Evolutionary conservation across 371 early-diverging fungal species (phyloP), one percentile per base, ranked within the genome.

Genomic region (Mucor sp.): DNA sequence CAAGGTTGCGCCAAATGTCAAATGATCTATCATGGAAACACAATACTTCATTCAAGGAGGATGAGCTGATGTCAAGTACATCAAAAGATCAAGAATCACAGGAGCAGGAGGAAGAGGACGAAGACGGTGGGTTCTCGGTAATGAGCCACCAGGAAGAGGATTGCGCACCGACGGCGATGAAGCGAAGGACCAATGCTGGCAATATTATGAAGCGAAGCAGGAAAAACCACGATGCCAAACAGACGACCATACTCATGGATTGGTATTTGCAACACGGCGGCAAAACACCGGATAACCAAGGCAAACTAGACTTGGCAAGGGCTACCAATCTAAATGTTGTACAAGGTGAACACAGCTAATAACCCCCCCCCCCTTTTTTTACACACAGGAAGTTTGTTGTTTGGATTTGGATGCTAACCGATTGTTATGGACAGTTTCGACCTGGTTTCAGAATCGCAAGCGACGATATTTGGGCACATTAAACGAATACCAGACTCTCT

Each of bases 391-490:
- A 1, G 50, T 8, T 37, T 37, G 11, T 37, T 12, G 41, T 19
- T 53, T 66, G n/a, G 23, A 15, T 21, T 58, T 68, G 23, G 25
- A 15, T 21, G 35, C 65, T 60, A 53, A 43, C 56, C 12, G 1
- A 37, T 0, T 39, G 7, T 48, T n/a, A n/a, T 15, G 19, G 4
- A n/a, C 60, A 77, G 82, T 81, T 25, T 74, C 79, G 1, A 81
- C 82, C 15, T 81, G 79, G 82, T 81, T 78, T 41, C 82, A 81
- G 37, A 81, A 81, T 28, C 77, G 79, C 21, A 74, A 75, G 30
- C 71, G 82, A 11, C 74, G 82, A 6, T 71, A 81, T 33, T 57
- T 71, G 6, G n/a, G 53, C 4, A 79, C 78, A 50, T 66, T 81
- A 6, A 62, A 69, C 14, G 30, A 57, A 9, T 81, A 65, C 55